phyloP scores from a whole-genome alignment of 495 filamentous ascomycete genomes.

The Evernia prunastri region DNA sequence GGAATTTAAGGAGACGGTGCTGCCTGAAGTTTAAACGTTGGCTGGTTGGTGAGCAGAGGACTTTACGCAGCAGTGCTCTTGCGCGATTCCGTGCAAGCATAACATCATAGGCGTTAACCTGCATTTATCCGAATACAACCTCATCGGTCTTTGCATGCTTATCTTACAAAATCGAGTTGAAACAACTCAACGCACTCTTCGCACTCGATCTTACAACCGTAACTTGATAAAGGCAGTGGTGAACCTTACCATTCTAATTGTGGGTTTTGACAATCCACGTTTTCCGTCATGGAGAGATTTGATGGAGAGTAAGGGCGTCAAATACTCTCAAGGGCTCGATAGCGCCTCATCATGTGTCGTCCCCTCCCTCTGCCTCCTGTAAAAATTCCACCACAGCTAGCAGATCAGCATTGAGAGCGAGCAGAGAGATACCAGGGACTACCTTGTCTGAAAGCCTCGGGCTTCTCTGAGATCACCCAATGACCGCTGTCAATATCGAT shows the following conservation, averaged over 20 bases:
- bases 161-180: constrained; percentile 35
- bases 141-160: constrained; percentile 36
- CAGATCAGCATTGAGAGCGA: not conserved
- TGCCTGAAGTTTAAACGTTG: constrained; percentile 76
- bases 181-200: not conserved
- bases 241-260: not conserved
- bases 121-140: constrained; percentile 3
- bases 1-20: constrained; percentile 96
- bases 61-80: not conserved
- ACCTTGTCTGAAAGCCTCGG: constrained; percentile 79
- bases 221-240: not conserved
- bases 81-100: constrained; percentile 9
- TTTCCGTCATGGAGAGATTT: not conserved
- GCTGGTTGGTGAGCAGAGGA: not conserved
- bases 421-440: constrained; percentile 13
- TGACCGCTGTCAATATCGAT: constrained; percentile 84
- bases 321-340: not conserved
- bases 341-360: constrained; percentile 10
- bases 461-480: constrained; percentile 92
- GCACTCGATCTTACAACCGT: not conserved
- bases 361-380: constrained; percentile 42
- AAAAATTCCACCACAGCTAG: constrained; percentile 58
- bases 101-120: constrained; percentile 6
- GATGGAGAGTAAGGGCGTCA: not conserved
- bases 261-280: not conserved